phyloP scores from a whole-genome alignment of 2,329 filamentous ascomycete genomes.

The Fusarium newnesense region DNA sequence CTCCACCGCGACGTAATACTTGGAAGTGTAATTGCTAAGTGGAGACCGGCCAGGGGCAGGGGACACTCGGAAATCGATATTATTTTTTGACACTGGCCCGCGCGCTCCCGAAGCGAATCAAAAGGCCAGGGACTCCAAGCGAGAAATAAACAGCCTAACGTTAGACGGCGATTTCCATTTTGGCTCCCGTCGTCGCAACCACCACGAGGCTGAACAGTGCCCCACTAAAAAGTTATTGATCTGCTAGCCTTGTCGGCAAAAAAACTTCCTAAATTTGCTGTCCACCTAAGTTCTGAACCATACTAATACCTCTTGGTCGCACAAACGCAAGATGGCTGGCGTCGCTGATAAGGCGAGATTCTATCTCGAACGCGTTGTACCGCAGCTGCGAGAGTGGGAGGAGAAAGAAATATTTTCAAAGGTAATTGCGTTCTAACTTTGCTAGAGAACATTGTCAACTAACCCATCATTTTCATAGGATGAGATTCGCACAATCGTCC shows the following conservation, averaged over 20 bases:
- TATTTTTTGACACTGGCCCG: conserved; percentile 33
- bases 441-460: background rate
- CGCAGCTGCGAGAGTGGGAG: conserved; percentile 91
- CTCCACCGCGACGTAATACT: conserved; percentile 42
- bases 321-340: conserved; percentile 70
- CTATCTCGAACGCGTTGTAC: conserved; percentile 91
- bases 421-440: conserved; percentile 55
- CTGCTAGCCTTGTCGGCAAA: conserved; percentile 35
- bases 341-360: conserved; percentile 95
- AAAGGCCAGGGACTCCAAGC: background rate
- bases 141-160: background rate
- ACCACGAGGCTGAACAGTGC: conserved; percentile 28
- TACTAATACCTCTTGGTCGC: conserved; percentile 5
- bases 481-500: conserved; percentile 88
- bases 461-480: conserved; percentile 63
- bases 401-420: conserved; percentile 90
- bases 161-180: conserved; percentile 9
- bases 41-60: conserved; percentile 25
- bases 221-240: conserved; percentile 34
- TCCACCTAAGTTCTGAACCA: background rate
- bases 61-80: conserved; percentile 28
- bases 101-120: conserved; percentile 33
- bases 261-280: conserved; percentile 28
- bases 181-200: background rate
- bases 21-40: conserved; percentile 28